Conservation (phyloP, 352 stramenopile species). For the Phytophthora hybrid region DNA sequence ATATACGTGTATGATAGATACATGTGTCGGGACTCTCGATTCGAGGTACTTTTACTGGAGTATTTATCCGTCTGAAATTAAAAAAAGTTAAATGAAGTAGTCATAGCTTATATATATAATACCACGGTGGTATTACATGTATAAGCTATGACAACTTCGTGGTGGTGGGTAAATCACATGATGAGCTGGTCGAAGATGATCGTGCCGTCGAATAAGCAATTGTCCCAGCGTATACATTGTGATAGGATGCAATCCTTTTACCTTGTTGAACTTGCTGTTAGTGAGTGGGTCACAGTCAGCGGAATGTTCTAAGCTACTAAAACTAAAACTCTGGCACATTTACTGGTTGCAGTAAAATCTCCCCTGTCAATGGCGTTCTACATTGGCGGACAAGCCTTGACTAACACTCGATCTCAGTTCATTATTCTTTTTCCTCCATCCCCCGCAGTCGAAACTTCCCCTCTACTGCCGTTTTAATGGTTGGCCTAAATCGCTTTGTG, state of each 20-base stretch:
- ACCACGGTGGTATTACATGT: no score
- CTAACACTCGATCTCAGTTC: background rate
- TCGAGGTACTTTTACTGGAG: no score
- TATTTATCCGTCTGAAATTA: background rate
- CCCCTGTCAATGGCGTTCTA: background rate
- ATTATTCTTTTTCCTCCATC: background rate
- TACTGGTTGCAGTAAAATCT: background rate
- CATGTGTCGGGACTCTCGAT: no score
- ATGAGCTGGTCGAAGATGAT: background rate
- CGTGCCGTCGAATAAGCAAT: background rate
- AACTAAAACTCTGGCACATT: background rate
- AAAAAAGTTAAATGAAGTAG: background rate
- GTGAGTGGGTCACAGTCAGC: background rate
- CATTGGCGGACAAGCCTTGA: background rate
- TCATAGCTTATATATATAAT: no score
- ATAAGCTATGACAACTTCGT: no score
- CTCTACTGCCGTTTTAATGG: slow-evolving; percentile 19
- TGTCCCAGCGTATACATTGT: slow-evolving; percentile 3
- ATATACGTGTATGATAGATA: no score
- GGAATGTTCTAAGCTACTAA: background rate
- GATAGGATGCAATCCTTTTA: slow-evolving; percentile 1
- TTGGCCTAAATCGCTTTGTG: slow-evolving; percentile 44
- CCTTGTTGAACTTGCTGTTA: background rate
- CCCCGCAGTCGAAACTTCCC: background rate
- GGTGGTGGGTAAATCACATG: background rate